Percentiles rank a stretch among this genome's conserved stretches.
Evolutionary conservation across 768 basidiomycete genomes (phyloP).

Genomic region (Russula sp.): DNA sequence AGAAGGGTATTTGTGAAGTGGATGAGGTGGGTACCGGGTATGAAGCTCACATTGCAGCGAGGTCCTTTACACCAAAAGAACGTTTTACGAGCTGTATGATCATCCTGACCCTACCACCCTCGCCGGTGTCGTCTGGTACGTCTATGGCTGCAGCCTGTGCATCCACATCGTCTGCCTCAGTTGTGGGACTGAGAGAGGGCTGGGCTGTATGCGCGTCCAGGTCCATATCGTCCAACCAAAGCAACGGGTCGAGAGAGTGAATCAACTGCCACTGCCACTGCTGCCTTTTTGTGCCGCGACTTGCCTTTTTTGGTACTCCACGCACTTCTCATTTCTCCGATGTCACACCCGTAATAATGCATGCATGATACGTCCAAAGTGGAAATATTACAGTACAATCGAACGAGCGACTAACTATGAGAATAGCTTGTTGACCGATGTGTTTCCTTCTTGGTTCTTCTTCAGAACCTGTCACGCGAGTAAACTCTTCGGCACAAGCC

Average conservation of each 20-base stretch:
- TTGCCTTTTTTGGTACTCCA: not conserved
- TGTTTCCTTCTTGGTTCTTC: slow-evolving; percentile 95
- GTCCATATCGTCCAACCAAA: not conserved
- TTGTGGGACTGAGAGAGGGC: not conserved
- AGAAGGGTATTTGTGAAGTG: not conserved
- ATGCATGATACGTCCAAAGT: not conserved
- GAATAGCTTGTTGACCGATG: slow-evolving; percentile 91
- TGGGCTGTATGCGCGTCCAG: not conserved
- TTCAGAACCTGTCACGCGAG: slow-evolving; percentile 61
- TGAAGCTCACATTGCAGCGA: slow-evolving; percentile 78
- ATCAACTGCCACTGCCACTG: not conserved
- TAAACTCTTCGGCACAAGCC: not conserved
- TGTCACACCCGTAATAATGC: too few relatives aligned
- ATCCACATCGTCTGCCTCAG: not conserved
- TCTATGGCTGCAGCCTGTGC: slow-evolving; percentile 14
- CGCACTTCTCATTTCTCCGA: not conserved
- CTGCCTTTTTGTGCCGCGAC: not conserved
- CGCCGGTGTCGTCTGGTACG: slow-evolving; percentile 49
- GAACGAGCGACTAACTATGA: slow-evolving; percentile 38
- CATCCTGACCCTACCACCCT: slow-evolving; percentile 92
- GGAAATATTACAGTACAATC: not conserved
- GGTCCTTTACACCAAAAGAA: slow-evolving; percentile 89
- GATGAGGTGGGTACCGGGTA: not conserved
- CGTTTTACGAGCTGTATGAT: slow-evolving; percentile 87
- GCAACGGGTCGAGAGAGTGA: not conserved